These are phyloP conservation scores for Russula sp. DNA, from an alignment of 768 basidiomycete species.

Conservation along the genomic window DNA sequence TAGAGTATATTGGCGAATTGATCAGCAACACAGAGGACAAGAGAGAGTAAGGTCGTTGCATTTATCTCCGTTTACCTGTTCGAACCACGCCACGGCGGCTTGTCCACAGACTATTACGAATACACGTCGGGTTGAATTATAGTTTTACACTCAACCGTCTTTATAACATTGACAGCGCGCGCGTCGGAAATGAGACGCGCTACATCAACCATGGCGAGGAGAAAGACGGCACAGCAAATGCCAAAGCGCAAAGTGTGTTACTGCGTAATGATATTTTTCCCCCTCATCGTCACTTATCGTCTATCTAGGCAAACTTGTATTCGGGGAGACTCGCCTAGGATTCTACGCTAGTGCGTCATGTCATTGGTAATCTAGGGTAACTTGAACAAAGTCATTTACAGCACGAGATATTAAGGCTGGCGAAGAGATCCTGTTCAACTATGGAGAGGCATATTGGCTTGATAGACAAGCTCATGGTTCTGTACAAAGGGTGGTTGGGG, in stretches of 20 bases:
- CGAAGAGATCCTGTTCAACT: conserved; percentile 12
- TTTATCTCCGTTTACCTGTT: background rate
- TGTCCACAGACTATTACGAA: conserved; percentile 33
- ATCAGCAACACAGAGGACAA: conserved; percentile 40
- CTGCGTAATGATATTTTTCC: background rate
- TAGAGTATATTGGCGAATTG: conserved; percentile 65
- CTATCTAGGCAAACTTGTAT: conserved; percentile 45
- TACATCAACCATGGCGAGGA: conserved; percentile 54
- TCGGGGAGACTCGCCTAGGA: conserved; percentile 62
- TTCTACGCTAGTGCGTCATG: conserved; percentile 45
- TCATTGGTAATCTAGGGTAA: background rate
- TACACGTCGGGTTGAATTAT: conserved; percentile 51
- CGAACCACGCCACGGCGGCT: background rate
- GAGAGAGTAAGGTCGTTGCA: conserved; percentile 38
- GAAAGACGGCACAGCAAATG: conserved; percentile 33
- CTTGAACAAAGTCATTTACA: background rate
- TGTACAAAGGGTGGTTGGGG: too few species aligned
- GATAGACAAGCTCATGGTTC: too few species aligned
- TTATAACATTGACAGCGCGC: conserved; percentile 46
- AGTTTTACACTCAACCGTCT: conserved; percentile 46
- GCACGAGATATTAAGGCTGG: background rate
- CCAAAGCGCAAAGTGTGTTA: conserved; percentile 37
- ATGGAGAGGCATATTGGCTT: background rate
- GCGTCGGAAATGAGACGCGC: conserved; percentile 54
- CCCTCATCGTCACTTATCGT: background rate